Evolutionary conservation across 306 rosid genomes (phyloP).

Genomic region (Fragaria nilgerrensis): DNA sequence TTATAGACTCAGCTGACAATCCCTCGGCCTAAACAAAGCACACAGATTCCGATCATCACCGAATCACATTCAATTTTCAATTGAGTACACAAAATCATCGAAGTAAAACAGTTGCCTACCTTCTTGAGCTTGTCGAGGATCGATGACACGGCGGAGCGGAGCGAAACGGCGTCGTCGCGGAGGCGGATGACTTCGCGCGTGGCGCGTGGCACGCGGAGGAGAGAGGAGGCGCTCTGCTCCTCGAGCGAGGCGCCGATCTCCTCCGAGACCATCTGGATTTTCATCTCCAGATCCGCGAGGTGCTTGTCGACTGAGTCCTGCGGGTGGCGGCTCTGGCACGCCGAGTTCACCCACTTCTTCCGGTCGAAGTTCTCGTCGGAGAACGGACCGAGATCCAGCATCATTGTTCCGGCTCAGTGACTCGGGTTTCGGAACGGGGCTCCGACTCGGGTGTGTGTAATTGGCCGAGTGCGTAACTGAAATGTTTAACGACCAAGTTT

Average conservation of each 20-base stretch:
- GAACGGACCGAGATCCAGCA: slow-evolving; percentile 94
- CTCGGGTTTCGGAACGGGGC: background rate
- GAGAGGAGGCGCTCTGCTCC: slow-evolving; percentile 86
- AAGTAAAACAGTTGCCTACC: slow-evolving; percentile 32
- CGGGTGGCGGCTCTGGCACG: slow-evolving; percentile 79
- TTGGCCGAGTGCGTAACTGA: background rate
- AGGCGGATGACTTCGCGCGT: slow-evolving; percentile 89
- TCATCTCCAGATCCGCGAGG: slow-evolving; percentile 85
- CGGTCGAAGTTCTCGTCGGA: slow-evolving; percentile 79
- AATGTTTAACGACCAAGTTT: background rate
- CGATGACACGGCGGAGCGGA: slow-evolving; percentile 77
- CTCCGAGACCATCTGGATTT: slow-evolving; percentile 91
- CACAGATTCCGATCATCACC: slow-evolving; percentile 9
- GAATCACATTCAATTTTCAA: background rate
- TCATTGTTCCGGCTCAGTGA: slow-evolving; percentile 36
- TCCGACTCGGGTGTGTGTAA: background rate
- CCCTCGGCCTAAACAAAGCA: slow-evolving; percentile 78
- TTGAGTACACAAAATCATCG: too few relatives aligned
- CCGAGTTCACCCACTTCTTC: slow-evolving; percentile 94
- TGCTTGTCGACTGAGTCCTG: slow-evolving; percentile 83
- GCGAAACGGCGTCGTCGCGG: slow-evolving; percentile 88
- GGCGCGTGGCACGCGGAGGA: slow-evolving; percentile 94
- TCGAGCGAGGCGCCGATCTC: slow-evolving; percentile 92
- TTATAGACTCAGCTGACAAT: slow-evolving; percentile 89
- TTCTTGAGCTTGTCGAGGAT: slow-evolving; percentile 91